These are phyloP conservation scores for Rhodotorula kratochvilovae DNA, from an alignment of 768 basidiomycete genomes.

Conservation along the genomic window DNA sequence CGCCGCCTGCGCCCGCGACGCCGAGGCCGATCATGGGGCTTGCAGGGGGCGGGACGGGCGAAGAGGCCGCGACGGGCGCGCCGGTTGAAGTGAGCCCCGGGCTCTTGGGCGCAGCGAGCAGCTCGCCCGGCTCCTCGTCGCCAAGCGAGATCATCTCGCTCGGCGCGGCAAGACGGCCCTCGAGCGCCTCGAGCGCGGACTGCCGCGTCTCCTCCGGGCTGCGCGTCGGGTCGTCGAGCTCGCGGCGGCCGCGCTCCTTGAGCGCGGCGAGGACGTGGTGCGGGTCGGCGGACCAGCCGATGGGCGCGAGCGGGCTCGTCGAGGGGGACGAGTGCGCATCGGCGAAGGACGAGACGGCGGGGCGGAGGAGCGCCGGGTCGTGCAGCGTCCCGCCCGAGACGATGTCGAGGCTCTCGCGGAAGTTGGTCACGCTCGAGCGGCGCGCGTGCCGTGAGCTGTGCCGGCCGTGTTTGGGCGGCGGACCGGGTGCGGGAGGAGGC, in stretches of 20 bases:
- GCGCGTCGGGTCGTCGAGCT: slow-evolving; percentile 62
- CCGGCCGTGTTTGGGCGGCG: slow-evolving; percentile 45
- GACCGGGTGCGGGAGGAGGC: slow-evolving; percentile 9
- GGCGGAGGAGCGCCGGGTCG: slow-evolving; percentile 15
- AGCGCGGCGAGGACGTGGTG: slow-evolving; percentile 56
- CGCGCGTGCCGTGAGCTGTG: slow-evolving; percentile 73
- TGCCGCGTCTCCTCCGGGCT: slow-evolving; percentile 66
- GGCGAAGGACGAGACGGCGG: slow-evolving; percentile 28
- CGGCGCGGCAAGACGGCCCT: slow-evolving; percentile 64
- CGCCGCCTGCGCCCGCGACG: background rate
- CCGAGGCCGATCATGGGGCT: slow-evolving; percentile 37
- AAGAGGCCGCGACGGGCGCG: slow-evolving; percentile 23
- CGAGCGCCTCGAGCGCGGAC: slow-evolving; percentile 77
- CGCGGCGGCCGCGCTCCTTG: slow-evolving; percentile 57
- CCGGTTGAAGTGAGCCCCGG: background rate
- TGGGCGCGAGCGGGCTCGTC: background rate
- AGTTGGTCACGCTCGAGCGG: slow-evolving; percentile 80
- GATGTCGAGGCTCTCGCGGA: slow-evolving; percentile 81
- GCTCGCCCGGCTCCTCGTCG: slow-evolving; percentile 24
- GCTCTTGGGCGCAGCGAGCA: slow-evolving; percentile 21
- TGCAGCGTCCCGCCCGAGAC: slow-evolving; percentile 60
- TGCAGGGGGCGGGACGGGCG: background rate
- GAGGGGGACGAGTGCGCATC: background rate
- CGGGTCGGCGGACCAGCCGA: slow-evolving; percentile 25
- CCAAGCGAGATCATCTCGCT: slow-evolving; percentile 36